Conservation (phyloP, 108 stramenopile genomes). For the Nitzschia palea region DNA sequence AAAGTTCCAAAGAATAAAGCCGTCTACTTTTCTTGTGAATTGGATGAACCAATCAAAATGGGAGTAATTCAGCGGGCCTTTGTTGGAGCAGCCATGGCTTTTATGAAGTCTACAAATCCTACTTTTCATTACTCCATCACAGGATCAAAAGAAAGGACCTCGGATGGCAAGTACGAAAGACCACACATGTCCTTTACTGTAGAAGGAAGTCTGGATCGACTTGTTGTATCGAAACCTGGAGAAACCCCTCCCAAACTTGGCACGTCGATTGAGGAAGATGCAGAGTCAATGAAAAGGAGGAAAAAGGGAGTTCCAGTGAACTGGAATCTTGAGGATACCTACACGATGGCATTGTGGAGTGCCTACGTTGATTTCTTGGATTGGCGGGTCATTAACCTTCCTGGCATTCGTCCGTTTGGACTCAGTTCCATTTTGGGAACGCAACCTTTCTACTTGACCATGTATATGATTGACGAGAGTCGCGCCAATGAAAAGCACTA, state of each 20-base stretch:
- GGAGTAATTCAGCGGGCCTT: conserved; percentile 88
- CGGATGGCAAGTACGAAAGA: conserved; percentile 51
- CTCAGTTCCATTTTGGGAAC: conserved; percentile 62
- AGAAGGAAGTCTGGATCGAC: conserved; percentile 76
- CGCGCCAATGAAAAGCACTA: conserved; percentile 36
- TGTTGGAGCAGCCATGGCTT: conserved; percentile 81
- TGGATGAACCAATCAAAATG: conserved; percentile 82
- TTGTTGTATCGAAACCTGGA: conserved; percentile 79
- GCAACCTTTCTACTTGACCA: conserved; percentile 66
- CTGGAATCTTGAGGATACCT: conserved; percentile 81
- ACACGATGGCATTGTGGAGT: conserved; percentile 85
- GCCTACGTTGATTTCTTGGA: conserved; percentile 80
- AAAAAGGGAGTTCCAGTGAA: conserved; percentile 58
- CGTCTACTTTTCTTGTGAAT: conserved; percentile 79
- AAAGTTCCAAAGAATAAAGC: conserved; percentile 65
- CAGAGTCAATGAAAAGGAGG: conserved; percentile 61
- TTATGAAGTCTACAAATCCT: conserved; percentile 79
- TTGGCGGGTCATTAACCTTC: conserved; percentile 80
- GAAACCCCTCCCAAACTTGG: conserved; percentile 77
- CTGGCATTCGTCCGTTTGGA: conserved; percentile 81
- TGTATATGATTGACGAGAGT: conserved; percentile 60
- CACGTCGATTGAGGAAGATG: conserved; percentile 62
- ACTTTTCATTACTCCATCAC: conserved; percentile 55
- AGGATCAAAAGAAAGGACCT: conserved; percentile 26
- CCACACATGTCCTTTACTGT: conserved; percentile 90